These are phyloP conservation scores for Nakaseomyces uthaithaninus DNA, from an alignment of 1,139 yeast genomes.

Conservation along the genomic window DNA sequence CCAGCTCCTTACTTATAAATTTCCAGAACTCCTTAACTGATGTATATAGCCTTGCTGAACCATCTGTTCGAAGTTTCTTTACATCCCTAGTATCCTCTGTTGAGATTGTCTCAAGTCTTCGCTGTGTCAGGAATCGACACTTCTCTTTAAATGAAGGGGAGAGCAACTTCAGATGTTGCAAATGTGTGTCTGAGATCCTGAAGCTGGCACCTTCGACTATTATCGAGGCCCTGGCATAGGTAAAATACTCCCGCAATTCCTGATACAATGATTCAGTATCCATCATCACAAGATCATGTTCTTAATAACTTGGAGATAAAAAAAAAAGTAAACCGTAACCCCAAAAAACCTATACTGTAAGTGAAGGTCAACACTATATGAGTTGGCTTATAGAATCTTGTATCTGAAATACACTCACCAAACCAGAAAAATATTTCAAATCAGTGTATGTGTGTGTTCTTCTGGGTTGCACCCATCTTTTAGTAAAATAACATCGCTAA, in stretches of 20 bases:
- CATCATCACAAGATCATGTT: no score
- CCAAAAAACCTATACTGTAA: no score
- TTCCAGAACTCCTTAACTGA: slow-evolving; percentile 4
- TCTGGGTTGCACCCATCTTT: no score
- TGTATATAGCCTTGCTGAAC: slow-evolving; percentile 4
- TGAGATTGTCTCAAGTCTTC: background rate
- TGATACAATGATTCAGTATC: background rate
- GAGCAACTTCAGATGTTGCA: background rate
- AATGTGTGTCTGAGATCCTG: background rate
- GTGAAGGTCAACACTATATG: no score
- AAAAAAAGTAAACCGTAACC: no score
- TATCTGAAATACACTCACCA: no score
- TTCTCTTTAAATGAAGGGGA: slow-evolving; percentile 1
- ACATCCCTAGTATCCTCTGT: background rate
- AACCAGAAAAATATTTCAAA: no score
- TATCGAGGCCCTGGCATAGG: background rate
- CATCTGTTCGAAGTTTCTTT: slow-evolving; percentile 2
- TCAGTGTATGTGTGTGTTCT: no score
- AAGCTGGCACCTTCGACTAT: background rate
- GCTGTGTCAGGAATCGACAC: slow-evolving; percentile 7
- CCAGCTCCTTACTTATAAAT: background rate
- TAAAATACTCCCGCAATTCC: background rate
- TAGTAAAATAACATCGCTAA: no score
- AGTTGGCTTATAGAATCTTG: no score
- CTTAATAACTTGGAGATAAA: no score